Evolutionary conservation across 139 green algal genomes (phyloP), one percentile per base, ranked within the genome.

Genomic region (Chlorella sp.): DNA sequence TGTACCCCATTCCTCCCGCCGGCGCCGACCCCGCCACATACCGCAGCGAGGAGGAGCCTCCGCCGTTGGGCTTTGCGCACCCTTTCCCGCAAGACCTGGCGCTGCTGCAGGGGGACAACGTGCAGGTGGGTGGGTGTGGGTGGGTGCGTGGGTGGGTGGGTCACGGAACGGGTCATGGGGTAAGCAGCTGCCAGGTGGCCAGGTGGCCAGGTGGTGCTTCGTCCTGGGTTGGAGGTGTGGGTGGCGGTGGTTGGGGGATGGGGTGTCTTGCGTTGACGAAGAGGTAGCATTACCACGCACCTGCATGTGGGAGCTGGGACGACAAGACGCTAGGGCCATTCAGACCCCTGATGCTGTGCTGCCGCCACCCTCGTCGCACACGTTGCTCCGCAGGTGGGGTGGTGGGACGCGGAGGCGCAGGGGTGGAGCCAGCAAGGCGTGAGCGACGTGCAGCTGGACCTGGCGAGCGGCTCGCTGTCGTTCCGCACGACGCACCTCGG

Each of bases 1-100:
- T 85, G 1, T 93, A 93, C 74, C 88, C 88, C 73, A 93, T 92
- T 64, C 85, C 86, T 1, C 86, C 86, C 20, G 86, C 87, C 24
- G 89, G 89, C 10, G 78, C 82, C 22, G 89, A 94, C 76, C 78
- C 84, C 22, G 66, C 75, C 20, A 88, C 80, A 0, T 91, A 72
- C 61, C 33, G 55, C 22, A 62, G 35, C 29, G 80, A 88, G 66
- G 86, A 91, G 76, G 81, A 88, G 72, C 78, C 84, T 17, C 87
- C 83, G 6, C 88, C 86, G 14, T 72, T 94, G 36, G 74, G 81
- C 2, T 76, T 94, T 63, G 86, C 66, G 17, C 55, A 83, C 2
- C 69, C 73, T 24, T 75, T 91, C 74, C 49, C 67, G 0, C 59
- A 33, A 0, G 67, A 83, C 20, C 34, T 86, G n/a, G 71, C 84